phyloP scores from a whole-genome alignment of 306 rosid species.

The Abrus precatorius region DNA sequence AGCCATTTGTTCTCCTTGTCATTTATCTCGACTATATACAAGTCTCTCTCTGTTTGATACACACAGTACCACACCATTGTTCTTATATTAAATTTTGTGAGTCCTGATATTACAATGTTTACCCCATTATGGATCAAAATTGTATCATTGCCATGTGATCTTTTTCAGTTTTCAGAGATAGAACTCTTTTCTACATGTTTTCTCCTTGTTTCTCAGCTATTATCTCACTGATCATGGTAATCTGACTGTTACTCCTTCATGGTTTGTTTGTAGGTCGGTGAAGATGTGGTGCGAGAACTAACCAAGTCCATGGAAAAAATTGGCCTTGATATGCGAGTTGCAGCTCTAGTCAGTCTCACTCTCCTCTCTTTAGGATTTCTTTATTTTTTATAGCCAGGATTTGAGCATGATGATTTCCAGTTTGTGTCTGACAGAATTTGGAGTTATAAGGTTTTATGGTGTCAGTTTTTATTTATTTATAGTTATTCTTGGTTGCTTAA shows the following conservation, averaged over 20 bases:
- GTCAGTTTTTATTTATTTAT: background rate
- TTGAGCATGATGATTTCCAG: conserved; percentile 29
- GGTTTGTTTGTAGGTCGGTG: conserved; percentile 70
- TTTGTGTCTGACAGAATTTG: conserved; percentile 34
- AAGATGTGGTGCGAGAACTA: conserved; percentile 87
- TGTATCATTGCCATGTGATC: background rate
- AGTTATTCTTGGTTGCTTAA: background rate
- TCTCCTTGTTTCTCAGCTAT: conserved; percentile 13
- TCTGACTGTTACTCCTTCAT: conserved; percentile 26
- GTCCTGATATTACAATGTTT: conserved; percentile 1
- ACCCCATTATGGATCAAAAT: conserved; percentile 31
- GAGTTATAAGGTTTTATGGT: conserved; percentile 24
- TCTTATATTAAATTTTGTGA: background rate
- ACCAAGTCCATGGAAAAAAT: conserved; percentile 79
- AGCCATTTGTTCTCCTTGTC: conserved; percentile 17
- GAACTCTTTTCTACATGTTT: background rate
- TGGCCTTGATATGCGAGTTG: conserved; percentile 88
- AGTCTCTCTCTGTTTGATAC: conserved; percentile 32
- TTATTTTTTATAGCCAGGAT: conserved; percentile 8
- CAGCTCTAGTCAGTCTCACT: conserved; percentile 76
- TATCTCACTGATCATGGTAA: conserved; percentile 32
- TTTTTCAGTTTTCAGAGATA: conserved; percentile 24
- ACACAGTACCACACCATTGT: background rate
- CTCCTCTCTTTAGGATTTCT: conserved; percentile 32
- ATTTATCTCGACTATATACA: conserved; percentile 31